A percentile compares a stretch with the other conserved stretches of the same genome.
Evolutionary conservation across 1,284 basidiomycete species (phyloP).

Genomic region (Agaricales sp.): DNA sequence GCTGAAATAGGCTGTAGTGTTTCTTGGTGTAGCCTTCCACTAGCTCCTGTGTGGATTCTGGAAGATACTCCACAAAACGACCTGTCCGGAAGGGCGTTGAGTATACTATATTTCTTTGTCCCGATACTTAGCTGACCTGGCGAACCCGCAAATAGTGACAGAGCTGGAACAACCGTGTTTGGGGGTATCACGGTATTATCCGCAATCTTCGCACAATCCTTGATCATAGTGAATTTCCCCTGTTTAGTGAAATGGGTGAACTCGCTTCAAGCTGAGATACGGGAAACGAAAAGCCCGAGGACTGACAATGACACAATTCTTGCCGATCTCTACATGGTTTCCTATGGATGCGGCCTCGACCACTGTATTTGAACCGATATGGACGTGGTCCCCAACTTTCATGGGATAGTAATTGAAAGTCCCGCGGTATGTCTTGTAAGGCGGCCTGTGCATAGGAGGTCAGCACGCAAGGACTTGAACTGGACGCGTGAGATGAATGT

Average conservation of each 20-base stretch:
- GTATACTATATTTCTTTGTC: background rate
- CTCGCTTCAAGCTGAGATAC: slow-evolving; percentile 1
- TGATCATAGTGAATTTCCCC: slow-evolving; percentile 97
- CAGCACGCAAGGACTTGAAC: background rate
- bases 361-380: slow-evolving; percentile 80
- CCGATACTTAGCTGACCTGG: slow-evolving; percentile 49
- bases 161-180: slow-evolving; percentile 85
- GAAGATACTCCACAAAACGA: slow-evolving; percentile 72
- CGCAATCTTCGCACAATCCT: slow-evolving; percentile 85
- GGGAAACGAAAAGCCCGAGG: slow-evolving; percentile 2
- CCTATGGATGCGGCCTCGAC: slow-evolving; percentile 95
- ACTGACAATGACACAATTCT: slow-evolving; percentile 87
- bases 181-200: slow-evolving; percentile 88
- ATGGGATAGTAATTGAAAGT: slow-evolving; percentile 97
- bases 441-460: slow-evolving; percentile 38
- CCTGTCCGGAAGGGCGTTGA: slow-evolving; percentile 37
- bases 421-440: slow-evolving; percentile 84
- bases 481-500: slow-evolving; percentile 2
- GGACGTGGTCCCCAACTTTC: slow-evolving; percentile 92
- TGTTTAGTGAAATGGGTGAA: too few relatives aligned
- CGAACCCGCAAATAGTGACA: slow-evolving; percentile 81
- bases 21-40: slow-evolving; percentile 73
- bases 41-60: slow-evolving; percentile 83
- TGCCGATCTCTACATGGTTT: slow-evolving; percentile 90
- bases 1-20: slow-evolving; percentile 60